Base-by-base conservation (phyloP, 2,329 filamentous ascomycete genomes). In the Colletotrichum graminicola region DNA sequence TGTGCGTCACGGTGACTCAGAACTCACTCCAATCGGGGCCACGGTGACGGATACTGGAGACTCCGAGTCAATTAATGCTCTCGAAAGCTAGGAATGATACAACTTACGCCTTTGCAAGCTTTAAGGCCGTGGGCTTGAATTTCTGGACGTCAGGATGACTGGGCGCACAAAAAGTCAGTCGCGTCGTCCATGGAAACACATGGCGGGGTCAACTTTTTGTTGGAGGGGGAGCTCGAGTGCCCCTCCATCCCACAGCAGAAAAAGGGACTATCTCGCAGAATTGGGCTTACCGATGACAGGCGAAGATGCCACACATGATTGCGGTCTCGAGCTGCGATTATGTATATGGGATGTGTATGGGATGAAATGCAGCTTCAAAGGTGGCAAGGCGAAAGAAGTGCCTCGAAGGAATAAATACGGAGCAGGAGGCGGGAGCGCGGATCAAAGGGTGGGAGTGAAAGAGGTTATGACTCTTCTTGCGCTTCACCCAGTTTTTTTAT, bases 21-120 rank as follows among this genome's bases (percentile, higher is more conserved):
- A 78, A 90, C 93, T 92, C 87, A 96, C 94, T 97, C 96, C 96
- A 99, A 87, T 99, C 96, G 79, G 96, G 96, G 77, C 96, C 96
- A 83, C 96, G 92, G 85, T 99, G 96, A 78, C 97, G 94, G 80
- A 98, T 90, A 81, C 94, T 97, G 81, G 77, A 76, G 75, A 78
- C 23, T 74, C 71, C 75, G 76, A 76, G 85, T 85, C 80, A 83
- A 81, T 82, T 81, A 75, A 76, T 74, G 72, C 66, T 52, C 55
- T 57, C 55, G 36, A 8, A 59, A 47, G 32, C 65, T 36, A 59
- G 56, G 66, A 61, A 32, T 41, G 47, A 62, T 21, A 57, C 65
- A 60, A 89, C 93, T 83, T 89, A 97, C 94, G 94, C 92, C 89
- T 98, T 98, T 76, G 94, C 91, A 86, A 98, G 93, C 85, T 92